Percentiles rank a stretch among this genome's conserved stretches.
Evolutionary conservation across 2,329 filamentous ascomycete genomes (phyloP).

Genomic region (Tolypocladium ophioglossoides): DNA sequence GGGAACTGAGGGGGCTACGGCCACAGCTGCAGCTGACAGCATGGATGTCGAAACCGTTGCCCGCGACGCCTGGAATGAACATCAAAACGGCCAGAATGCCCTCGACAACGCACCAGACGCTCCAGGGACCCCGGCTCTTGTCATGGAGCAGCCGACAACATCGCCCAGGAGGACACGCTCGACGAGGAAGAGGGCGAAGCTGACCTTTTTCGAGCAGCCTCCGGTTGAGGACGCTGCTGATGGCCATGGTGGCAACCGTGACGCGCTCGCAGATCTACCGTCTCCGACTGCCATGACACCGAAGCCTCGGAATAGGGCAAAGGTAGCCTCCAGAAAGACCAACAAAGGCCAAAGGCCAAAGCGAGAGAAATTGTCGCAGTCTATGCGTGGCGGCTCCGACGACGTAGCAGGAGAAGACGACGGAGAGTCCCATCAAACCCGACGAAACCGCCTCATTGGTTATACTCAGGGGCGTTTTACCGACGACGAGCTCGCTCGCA

Average conservation of each 20-base stretch:
- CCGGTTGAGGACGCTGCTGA: constrained; percentile 9
- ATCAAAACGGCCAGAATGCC: constrained; percentile 17
- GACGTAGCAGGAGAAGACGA: constrained; percentile 8
- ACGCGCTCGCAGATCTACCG: constrained; percentile 14
- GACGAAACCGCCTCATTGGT: constrained; percentile 14
- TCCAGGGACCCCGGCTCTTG: constrained; percentile 4
- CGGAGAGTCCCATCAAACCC: constrained; percentile 4
- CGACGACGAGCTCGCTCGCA: constrained; percentile 29
- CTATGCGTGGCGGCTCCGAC: constrained; percentile 11
- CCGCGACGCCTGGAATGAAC: constrained; percentile 23
- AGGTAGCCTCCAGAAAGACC: constrained; percentile 16
- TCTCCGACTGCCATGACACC: constrained; percentile 22
- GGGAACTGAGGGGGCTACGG: neutral
- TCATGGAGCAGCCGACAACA: constrained; percentile 1
- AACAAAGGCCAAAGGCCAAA: constrained; percentile 7
- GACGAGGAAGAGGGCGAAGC: constrained; percentile 37
- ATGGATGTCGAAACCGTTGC: constrained; percentile 17
- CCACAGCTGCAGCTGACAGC: neutral
- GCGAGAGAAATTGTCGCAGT: constrained; percentile 9
- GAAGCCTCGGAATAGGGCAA: constrained; percentile 18
- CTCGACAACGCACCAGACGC: constrained; percentile 5
- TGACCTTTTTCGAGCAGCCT: constrained; percentile 30
- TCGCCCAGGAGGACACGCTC: constrained; percentile 18
- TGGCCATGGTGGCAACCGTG: constrained; percentile 7
- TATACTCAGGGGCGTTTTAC: constrained; percentile 31